Conservation (phyloP, 2,329 filamentous ascomycete genomes). For the Ophiostoma piceae region DNA sequence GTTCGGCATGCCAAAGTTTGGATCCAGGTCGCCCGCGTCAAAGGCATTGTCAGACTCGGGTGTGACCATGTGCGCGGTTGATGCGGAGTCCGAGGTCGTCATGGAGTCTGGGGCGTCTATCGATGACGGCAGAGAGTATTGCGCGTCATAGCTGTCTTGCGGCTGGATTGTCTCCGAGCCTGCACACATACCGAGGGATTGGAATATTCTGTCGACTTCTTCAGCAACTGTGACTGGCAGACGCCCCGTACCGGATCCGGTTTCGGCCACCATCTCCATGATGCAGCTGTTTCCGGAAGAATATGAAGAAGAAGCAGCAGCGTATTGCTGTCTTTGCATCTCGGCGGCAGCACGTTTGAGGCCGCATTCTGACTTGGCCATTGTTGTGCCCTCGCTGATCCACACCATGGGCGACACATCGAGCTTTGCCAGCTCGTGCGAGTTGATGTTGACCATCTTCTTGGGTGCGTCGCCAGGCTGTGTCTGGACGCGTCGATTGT, state of each 20-base stretch:
- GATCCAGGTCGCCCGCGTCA: background rate
- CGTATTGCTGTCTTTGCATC: background rate
- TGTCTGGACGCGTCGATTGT: constrained; percentile 18
- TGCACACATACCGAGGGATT: background rate
- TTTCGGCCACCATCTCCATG: background rate
- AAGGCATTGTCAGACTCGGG: background rate
- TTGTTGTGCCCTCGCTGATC: constrained; percentile 17
- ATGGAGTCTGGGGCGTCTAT: background rate
- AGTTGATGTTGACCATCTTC: background rate
- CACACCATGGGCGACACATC: constrained; percentile 19
- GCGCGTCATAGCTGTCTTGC: background rate
- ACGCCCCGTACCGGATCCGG: background rate
- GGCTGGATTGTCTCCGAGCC: background rate
- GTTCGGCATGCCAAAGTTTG: background rate
- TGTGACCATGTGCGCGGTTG: constrained; percentile 4
- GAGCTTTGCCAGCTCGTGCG: constrained; percentile 14
- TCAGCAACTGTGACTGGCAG: background rate
- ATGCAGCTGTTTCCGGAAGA: background rate
- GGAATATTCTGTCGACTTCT: background rate
- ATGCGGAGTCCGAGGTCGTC: constrained; percentile 4
- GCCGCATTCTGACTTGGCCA: background rate
- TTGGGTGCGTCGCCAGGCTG: background rate
- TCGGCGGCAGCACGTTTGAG: background rate
- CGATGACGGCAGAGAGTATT: background rate
- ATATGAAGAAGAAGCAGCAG: background rate